These are phyloP conservation scores for Polytrichum formosum DNA, from an alignment of 225 moss, liverwort and hornwort genomes.

Conservation along the genomic window DNA sequence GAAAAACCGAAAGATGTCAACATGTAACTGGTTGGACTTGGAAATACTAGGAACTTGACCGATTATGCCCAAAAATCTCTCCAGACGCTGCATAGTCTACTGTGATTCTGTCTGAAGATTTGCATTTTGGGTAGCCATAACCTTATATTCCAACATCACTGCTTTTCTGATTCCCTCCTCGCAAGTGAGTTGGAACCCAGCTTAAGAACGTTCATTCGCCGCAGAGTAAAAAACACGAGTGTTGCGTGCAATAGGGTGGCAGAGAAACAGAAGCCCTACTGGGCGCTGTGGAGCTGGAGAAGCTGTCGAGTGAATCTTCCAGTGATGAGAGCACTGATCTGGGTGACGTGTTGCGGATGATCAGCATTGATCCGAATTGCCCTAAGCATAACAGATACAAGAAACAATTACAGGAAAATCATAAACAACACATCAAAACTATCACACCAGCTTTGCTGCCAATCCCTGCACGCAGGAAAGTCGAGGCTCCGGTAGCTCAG, in stretches of 20 bases:
- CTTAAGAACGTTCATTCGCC: background rate
- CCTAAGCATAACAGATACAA: conserved; percentile 4
- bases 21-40: too few relatives aligned
- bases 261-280: background rate
- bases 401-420: background rate
- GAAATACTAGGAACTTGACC: too few relatives aligned
- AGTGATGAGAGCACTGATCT: conserved; percentile 1
- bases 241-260: background rate
- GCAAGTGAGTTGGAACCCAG: background rate
- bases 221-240: background rate
- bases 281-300: conserved; percentile 1
- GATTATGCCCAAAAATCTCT: too few relatives aligned
- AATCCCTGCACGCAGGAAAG: background rate
- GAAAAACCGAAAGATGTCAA: too few relatives aligned
- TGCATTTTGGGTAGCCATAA: too few relatives aligned
- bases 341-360: background rate
- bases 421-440: background rate
- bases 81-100: too few relatives aligned
- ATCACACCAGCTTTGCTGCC: background rate
- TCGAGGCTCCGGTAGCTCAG: background rate
- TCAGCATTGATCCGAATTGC: conserved; percentile 11
- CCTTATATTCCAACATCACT: too few relatives aligned
- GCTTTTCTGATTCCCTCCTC: too few relatives aligned
- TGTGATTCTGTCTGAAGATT: too few relatives aligned
- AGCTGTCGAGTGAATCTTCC: background rate